A percentile compares a stretch with the other conserved stretches of the same genome.
These are phyloP conservation scores for Cutaneotrichosporon sp. DNA, from an alignment of 1,284 basidiomycete species.

Conservation along the genomic window DNA sequence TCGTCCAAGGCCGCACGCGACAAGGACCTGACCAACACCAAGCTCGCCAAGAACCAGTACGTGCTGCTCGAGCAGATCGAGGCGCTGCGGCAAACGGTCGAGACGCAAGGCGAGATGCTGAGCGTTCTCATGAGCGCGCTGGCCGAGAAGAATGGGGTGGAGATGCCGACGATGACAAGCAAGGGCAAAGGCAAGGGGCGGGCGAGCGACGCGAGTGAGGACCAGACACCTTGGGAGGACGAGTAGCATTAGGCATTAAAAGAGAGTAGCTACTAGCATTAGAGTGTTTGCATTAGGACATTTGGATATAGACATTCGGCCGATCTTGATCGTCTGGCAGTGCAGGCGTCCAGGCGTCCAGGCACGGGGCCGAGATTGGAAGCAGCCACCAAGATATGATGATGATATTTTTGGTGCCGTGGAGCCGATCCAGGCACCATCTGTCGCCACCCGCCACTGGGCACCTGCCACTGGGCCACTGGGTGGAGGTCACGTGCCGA, in stretches of 20 bases:
- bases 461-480: no score
- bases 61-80: conserved; percentile 52
- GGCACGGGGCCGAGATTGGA: no score
- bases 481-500: background rate
- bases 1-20: conserved; percentile 9
- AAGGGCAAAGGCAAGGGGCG: conserved; percentile 11
- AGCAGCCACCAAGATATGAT: no score
- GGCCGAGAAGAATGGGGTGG: conserved; percentile 5
- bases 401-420: no score
- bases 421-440: no score
- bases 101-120: conserved; percentile 44
- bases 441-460: no score
- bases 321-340: no score
- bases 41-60: conserved; percentile 53
- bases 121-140: conserved; percentile 13
- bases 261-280: background rate
- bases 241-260: background rate
- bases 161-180: background rate
- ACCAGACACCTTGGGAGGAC: background rate
- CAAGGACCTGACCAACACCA: conserved; percentile 50
- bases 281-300: background rate
- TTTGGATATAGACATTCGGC: no score
- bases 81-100: conserved; percentile 42
- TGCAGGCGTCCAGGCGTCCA: no score
- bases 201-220: background rate